These are phyloP conservation scores for Exophiala mesophila DNA, from an alignment of 2,329 filamentous ascomycete species.

Conservation along the genomic window DNA sequence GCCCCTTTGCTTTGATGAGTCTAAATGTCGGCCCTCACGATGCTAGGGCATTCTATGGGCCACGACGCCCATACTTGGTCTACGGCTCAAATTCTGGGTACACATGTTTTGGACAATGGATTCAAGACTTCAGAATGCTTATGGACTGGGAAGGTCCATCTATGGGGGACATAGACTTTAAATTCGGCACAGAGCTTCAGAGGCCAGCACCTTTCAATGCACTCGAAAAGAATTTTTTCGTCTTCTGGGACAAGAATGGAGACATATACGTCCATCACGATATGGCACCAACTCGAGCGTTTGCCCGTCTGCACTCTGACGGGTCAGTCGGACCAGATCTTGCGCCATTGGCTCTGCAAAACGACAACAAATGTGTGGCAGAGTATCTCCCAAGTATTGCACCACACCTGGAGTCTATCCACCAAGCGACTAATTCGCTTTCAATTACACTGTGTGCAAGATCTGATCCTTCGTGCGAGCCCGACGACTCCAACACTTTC, in stretches of 20 bases:
- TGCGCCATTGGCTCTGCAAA: slow-evolving; percentile 32
- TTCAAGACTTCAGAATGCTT: slow-evolving; percentile 50
- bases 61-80: slow-evolving; percentile 45
- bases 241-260: slow-evolving; percentile 53
- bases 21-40: slow-evolving; percentile 51
- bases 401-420: slow-evolving; percentile 43
- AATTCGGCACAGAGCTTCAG: slow-evolving; percentile 48
- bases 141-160: slow-evolving; percentile 38
- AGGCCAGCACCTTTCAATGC: slow-evolving; percentile 42
- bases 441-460: slow-evolving; percentile 51
- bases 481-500: slow-evolving; percentile 48
- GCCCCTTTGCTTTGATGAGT: slow-evolving; percentile 34
- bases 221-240: slow-evolving; percentile 60
- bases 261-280: slow-evolving; percentile 53
- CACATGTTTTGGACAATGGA: slow-evolving; percentile 55
- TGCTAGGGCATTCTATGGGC: slow-evolving; percentile 52
- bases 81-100: slow-evolving; percentile 53
- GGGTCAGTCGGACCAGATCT: slow-evolving; percentile 48
- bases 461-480: slow-evolving; percentile 41
- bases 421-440: slow-evolving; percentile 58
- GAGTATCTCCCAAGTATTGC: slow-evolving; percentile 42
- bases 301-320: slow-evolving; percentile 42
- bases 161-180: slow-evolving; percentile 32
- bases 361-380: slow-evolving; percentile 45
- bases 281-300: slow-evolving; percentile 46